Conservation (phyloP, 345 rosid species). For the Psidium friedrichsthalianum region DNA sequence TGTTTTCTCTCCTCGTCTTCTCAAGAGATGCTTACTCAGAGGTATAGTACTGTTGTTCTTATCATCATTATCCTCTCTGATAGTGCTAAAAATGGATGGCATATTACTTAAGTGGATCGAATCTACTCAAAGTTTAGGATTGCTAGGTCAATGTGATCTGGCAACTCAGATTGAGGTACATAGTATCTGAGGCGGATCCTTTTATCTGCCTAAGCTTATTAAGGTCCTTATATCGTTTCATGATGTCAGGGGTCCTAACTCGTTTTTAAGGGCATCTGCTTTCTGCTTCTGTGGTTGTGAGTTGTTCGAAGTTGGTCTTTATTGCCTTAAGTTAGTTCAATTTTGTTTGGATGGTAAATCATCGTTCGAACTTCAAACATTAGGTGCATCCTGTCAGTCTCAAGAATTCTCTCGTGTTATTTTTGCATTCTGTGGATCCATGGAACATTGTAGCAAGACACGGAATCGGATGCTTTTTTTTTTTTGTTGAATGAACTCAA, state of each 20-base stretch:
- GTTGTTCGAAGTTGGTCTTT: not conserved
- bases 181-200: not conserved
- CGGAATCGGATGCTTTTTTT: not conserved
- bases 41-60: slow-evolving; percentile 21
- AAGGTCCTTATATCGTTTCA: not conserved
- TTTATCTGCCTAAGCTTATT: not conserved
- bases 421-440: not conserved
- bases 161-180: not conserved
- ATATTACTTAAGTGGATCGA: not conserved
- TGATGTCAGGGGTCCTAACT: not conserved
- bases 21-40: slow-evolving; percentile 56
- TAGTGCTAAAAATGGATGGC: not conserved
- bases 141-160: not conserved
- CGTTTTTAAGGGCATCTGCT: not conserved
- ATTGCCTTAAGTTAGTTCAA: not conserved
- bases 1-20: slow-evolving; percentile 56
- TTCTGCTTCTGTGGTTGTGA: not conserved
- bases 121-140: not conserved
- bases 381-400: not conserved
- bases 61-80: not conserved
- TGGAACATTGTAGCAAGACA: not conserved
- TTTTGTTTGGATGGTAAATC: not conserved
- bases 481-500: not conserved
- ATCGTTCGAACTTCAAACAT: not conserved
- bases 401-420: not conserved